phyloP scores from a whole-genome alignment of 306 rosid species.

The Castanea crenata region DNA sequence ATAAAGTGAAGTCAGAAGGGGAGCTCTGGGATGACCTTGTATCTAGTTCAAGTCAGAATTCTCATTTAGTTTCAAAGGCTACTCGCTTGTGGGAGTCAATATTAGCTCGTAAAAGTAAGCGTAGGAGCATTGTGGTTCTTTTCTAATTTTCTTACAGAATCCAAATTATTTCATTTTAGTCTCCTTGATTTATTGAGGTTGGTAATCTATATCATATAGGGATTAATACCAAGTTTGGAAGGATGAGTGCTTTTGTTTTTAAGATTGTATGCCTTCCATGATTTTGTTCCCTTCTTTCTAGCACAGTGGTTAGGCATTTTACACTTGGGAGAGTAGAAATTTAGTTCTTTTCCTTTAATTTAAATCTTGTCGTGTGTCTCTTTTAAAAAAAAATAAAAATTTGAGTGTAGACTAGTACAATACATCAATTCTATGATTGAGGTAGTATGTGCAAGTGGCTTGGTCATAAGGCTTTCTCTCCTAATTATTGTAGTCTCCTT shows the following conservation, averaged over 20 bases:
- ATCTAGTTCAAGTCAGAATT: constrained; percentile 95
- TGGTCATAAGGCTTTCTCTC: background rate
- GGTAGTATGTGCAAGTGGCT: background rate
- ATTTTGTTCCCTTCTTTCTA: background rate
- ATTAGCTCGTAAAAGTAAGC: constrained; percentile 93
- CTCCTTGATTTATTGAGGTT: background rate
- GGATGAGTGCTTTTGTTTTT: background rate
- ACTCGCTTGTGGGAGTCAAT: constrained; percentile 98
- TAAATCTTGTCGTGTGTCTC: background rate
- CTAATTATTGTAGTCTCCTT: background rate
- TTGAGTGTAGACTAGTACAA: background rate
- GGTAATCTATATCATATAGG: background rate
- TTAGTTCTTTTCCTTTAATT: background rate
- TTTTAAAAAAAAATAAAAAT: background rate
- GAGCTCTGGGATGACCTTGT: constrained; percentile 98
- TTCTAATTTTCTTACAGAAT: background rate
- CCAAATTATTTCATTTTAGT: constrained; percentile 11
- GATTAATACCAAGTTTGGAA: background rate
- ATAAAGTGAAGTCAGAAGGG: constrained; percentile 98
- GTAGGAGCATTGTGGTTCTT: background rate
- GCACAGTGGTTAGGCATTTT: background rate
- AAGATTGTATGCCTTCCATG: background rate
- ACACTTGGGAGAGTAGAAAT: background rate
- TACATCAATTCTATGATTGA: background rate
- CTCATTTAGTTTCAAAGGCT: constrained; percentile 96